phyloP scores from a whole-genome alignment of 2,329 filamentous ascomycete species.

The Endoconidiophora laricicola region DNA sequence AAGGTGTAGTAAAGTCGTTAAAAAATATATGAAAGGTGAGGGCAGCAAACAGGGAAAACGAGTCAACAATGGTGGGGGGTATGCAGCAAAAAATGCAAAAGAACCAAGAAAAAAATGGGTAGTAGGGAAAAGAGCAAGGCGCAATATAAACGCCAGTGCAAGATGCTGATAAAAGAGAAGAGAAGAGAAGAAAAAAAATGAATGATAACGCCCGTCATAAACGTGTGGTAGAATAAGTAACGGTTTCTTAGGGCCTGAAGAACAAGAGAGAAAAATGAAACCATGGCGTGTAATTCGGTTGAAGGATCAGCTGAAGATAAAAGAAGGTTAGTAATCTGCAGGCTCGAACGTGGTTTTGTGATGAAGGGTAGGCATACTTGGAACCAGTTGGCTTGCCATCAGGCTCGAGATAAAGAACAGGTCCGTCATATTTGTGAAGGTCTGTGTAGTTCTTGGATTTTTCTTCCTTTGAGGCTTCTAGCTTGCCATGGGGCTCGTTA shows the following conservation, averaged over 20 bases:
- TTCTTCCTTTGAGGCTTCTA: slow-evolving; percentile 19
- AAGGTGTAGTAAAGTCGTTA: too few species aligned
- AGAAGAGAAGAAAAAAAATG: too few species aligned
- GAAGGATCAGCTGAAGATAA: slow-evolving; percentile 2
- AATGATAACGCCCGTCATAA: too few species aligned
- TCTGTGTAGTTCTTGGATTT: slow-evolving; percentile 25
- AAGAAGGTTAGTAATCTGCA: slow-evolving; percentile 6
- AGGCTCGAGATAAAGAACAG: slow-evolving; percentile 22
- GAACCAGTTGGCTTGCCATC: slow-evolving; percentile 20
- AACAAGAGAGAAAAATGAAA: not conserved
- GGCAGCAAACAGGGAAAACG: slow-evolving; percentile 1
- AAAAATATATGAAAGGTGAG: not conserved
- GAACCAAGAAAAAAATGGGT: not conserved
- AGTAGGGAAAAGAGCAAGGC: too few species aligned
- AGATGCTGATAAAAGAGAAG: too few species aligned
- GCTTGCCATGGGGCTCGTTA: slow-evolving; percentile 12
- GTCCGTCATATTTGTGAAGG: slow-evolving; percentile 22
- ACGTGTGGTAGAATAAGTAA: not conserved
- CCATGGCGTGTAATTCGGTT: not conserved
- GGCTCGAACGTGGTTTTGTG: not conserved
- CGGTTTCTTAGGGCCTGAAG: not conserved
- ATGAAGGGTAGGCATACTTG: slow-evolving; percentile 3
- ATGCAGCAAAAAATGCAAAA: slow-evolving; percentile 1
- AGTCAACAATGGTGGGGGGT: too few species aligned
- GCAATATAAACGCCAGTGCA: too few species aligned